phyloP scores from a whole-genome alignment of 2,329 filamentous ascomycete genomes.

The Kalaharituber pfeilii region DNA sequence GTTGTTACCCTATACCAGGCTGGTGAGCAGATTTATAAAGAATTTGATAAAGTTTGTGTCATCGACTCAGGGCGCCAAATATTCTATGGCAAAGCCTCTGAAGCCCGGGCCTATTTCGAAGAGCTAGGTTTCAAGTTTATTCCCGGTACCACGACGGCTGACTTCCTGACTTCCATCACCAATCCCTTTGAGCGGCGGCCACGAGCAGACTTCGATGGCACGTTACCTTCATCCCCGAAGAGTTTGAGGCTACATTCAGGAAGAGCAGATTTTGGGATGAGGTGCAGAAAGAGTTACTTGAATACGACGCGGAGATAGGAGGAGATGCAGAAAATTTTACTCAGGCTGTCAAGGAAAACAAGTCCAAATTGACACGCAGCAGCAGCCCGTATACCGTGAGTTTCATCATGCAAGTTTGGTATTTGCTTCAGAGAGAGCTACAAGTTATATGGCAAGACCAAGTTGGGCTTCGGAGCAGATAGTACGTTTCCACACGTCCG shows the following conservation, averaged over 20 bases:
- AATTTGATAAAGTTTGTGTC: slow-evolving; percentile 67
- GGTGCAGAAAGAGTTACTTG: slow-evolving; percentile 42
- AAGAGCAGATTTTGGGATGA: slow-evolving; percentile 43
- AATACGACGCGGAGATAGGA: slow-evolving; percentile 41
- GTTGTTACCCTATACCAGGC: slow-evolving; percentile 57
- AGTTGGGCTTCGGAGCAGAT: slow-evolving; percentile 58
- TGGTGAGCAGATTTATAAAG: slow-evolving; percentile 49
- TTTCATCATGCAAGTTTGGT: slow-evolving; percentile 48
- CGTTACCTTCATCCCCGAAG: slow-evolving; percentile 51
- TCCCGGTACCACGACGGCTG: slow-evolving; percentile 48
- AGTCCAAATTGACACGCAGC: slow-evolving; percentile 49
- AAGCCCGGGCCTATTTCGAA: slow-evolving; percentile 48
- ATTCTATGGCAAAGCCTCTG: slow-evolving; percentile 44
- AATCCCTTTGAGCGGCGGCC: slow-evolving; percentile 56
- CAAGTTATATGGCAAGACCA: slow-evolving; percentile 64
- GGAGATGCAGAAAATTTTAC: slow-evolving; percentile 48
- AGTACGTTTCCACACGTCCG: slow-evolving; percentile 29
- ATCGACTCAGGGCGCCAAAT: slow-evolving; percentile 56
- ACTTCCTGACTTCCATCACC: slow-evolving; percentile 60
- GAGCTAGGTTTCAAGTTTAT: slow-evolving; percentile 44
- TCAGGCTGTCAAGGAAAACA: slow-evolving; percentile 45
- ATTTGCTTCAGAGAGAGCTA: slow-evolving; percentile 48
- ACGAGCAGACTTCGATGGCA: slow-evolving; percentile 45
- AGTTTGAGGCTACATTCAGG: slow-evolving; percentile 50
- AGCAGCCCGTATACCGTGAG: slow-evolving; percentile 62